These are phyloP conservation scores for Colletotrichum tanaceti DNA, from an alignment of 2,329 filamentous ascomycete species.

Conservation along the genomic window DNA sequence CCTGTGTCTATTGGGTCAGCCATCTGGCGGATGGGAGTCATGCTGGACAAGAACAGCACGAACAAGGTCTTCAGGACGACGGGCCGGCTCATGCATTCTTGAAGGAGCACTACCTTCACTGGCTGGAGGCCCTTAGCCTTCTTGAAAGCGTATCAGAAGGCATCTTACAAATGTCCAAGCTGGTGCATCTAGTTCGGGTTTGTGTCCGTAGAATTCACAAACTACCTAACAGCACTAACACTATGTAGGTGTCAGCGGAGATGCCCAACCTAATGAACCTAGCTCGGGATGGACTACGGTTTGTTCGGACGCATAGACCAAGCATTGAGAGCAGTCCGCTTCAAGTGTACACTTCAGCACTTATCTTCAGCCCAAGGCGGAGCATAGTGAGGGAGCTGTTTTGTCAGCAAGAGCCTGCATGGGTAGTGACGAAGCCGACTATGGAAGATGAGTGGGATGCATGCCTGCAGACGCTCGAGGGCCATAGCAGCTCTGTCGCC, in stretches of 20 bases:
- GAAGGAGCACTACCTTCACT: neutral
- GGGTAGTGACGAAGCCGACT: neutral
- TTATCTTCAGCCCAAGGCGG: neutral
- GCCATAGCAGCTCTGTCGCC: neutral
- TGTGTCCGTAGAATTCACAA: neutral
- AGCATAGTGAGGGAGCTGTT: neutral
- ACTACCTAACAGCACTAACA: neutral
- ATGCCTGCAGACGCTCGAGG: neutral
- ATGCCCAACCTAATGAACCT: neutral
- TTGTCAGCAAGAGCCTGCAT: neutral
- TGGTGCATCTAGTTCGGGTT: neutral
- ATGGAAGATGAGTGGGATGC: neutral
- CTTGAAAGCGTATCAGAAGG: neutral
- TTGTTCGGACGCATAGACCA: neutral
- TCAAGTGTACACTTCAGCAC: neutral
- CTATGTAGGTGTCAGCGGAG: neutral
- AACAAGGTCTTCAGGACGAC: neutral
- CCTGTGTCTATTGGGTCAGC: neutral
- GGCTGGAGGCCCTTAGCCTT: neutral
- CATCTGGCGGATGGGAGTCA: neutral
- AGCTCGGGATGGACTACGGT: neutral
- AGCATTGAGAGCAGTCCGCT: neutral
- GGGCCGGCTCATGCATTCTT: neutral
- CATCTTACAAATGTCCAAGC: neutral
- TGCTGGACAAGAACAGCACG: neutral